Conservation (phyloP, 2,329 filamentous ascomycete genomes). For the Apiospora arundinis region DNA sequence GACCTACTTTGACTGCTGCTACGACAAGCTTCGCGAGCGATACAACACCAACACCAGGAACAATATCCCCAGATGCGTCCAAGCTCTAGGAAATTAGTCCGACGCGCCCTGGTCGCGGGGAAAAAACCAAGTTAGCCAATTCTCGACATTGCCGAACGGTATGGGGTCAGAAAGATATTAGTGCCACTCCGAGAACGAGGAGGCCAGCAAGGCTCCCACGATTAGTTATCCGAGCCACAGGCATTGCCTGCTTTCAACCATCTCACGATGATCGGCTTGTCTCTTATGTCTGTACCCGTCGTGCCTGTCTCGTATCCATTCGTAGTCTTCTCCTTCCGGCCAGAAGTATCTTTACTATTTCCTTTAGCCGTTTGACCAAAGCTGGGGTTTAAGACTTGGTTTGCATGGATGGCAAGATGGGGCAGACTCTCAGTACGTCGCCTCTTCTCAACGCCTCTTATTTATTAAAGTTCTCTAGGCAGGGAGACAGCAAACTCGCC, state of each 20-base stretch:
- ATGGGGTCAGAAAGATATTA: not conserved
- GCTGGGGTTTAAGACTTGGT: not conserved
- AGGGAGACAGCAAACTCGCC: slow-evolving; percentile 5
- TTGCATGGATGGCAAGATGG: not conserved
- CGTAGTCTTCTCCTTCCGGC: not conserved
- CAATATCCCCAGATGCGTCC: not conserved
- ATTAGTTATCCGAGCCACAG: not conserved
- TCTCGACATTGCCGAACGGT: not conserved
- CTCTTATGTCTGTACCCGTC: slow-evolving; percentile 4
- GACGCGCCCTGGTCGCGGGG: slow-evolving; percentile 4
- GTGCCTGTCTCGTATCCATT: slow-evolving; percentile 12
- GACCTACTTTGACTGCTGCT: not conserved
- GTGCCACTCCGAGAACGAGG: not conserved
- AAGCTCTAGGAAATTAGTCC: not conserved
- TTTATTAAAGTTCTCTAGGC: not conserved
- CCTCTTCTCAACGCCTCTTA: slow-evolving; percentile 2
- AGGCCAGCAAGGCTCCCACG: not conserved
- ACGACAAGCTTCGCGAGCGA: not conserved
- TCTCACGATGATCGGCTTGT: not conserved
- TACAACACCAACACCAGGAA: not conserved
- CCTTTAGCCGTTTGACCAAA: not conserved
- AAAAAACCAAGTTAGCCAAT: not conserved
- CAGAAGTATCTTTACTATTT: not conserved
- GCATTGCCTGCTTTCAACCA: not conserved
- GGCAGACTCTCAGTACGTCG: not conserved